These are phyloP conservation scores for Calocybe gangraenosa DNA, from an alignment of 768 basidiomycete genomes.

Conservation along the genomic window DNA sequence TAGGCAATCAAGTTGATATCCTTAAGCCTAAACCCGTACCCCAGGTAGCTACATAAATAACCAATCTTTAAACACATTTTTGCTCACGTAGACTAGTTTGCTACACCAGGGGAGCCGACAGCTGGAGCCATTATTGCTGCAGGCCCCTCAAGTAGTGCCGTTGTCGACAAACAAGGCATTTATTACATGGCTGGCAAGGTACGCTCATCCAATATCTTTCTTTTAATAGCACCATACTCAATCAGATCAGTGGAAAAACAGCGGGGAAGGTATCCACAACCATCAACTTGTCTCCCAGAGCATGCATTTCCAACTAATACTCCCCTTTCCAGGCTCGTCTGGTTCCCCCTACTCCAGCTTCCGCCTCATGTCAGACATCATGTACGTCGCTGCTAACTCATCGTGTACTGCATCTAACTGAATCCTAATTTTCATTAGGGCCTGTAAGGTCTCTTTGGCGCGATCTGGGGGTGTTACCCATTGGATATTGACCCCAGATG, in stretches of 20 bases:
- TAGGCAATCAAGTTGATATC: constrained; percentile 80
- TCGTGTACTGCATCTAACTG: constrained; percentile 1
- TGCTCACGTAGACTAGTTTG: constrained; percentile 44
- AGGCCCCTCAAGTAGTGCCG: constrained; percentile 81
- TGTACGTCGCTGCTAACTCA: constrained; percentile 39
- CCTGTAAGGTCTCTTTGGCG: constrained; percentile 69
- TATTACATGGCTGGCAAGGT: constrained; percentile 86
- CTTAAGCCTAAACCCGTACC: constrained; percentile 82
- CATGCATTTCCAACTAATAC: no score
- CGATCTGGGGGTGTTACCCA: constrained; percentile 87
- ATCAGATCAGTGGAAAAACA: constrained; percentile 78
- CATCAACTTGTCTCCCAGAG: background rate
- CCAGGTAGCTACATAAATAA: constrained; percentile 40
- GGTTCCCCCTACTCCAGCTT: constrained; percentile 88
- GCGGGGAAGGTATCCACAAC: constrained; percentile 72
- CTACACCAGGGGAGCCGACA: constrained; percentile 61
- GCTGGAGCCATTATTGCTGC: constrained; percentile 66
- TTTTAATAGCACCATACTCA: background rate
- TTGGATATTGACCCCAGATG: constrained; percentile 74
- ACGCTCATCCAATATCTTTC: constrained; percentile 8
- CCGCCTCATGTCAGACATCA: constrained; percentile 82
- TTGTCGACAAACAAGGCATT: constrained; percentile 82
- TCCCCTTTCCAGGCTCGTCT: constrained; percentile 65
- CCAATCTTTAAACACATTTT: background rate
- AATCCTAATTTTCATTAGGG: constrained; percentile 37